A percentile compares a stretch with the other conserved stretches of the same genome.
These are phyloP conservation scores for Cercospora zeae-maydis DNA, from an alignment of 2,329 filamentous ascomycete species.

Conservation along the genomic window DNA sequence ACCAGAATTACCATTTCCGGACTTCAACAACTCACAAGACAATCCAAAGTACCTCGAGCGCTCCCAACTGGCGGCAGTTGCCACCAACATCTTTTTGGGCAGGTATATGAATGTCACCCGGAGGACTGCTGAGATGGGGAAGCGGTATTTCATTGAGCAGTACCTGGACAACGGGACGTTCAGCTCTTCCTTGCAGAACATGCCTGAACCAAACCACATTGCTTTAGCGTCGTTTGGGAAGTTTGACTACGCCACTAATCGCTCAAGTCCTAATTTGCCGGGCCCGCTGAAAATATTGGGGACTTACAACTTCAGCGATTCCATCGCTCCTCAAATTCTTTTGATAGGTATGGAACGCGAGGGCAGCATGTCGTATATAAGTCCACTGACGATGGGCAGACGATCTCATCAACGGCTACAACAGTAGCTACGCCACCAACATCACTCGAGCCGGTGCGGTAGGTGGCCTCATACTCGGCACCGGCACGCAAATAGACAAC, in stretches of 20 bases:
- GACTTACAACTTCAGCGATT: background rate
- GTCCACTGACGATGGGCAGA: background rate
- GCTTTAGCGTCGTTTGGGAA: background rate
- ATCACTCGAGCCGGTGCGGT: background rate
- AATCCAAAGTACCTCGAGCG: slow-evolving; percentile 1
- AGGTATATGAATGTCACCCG: slow-evolving; percentile 5
- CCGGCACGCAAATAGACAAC: background rate
- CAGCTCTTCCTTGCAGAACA: background rate
- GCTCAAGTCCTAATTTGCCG: background rate
- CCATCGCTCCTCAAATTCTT: background rate
- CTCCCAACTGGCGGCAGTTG: background rate
- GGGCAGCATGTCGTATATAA: background rate
- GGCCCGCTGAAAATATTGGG: background rate
- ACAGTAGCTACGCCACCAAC: background rate
- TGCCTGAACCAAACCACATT: background rate
- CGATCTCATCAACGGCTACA: slow-evolving; percentile 1
- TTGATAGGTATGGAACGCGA: background rate
- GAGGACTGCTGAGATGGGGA: background rate
- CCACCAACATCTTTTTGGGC: slow-evolving; percentile 8
- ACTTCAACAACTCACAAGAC: slow-evolving; percentile 6
- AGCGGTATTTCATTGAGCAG: background rate
- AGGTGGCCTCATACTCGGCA: slow-evolving; percentile 9
- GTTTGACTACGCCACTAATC: background rate
- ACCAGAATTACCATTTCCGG: background rate
- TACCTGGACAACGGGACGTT: background rate